Evolutionary conservation across 495 filamentous ascomycete genomes (phyloP), one percentile per base, ranked within the genome.

Genomic region (Immersiella caudata): DNA sequence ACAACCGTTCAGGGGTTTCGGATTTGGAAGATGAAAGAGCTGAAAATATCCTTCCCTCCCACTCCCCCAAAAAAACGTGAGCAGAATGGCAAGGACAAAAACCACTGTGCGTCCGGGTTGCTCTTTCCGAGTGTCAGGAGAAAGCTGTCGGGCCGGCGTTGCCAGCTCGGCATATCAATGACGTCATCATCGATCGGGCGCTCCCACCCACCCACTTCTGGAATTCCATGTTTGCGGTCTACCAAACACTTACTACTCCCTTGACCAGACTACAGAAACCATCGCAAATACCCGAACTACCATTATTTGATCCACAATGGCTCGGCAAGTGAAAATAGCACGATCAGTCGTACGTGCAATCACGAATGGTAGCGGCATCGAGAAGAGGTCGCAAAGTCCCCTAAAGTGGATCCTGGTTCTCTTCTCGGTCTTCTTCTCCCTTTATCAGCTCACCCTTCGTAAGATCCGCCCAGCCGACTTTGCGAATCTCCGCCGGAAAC

Each of bases 401-500:
- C 56, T 78, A 21, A 70, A 60, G 6, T 67, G 73, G 0, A 59
- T 79, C 6, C 55, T 79, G 20, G 66, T 70, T 0, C 62, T 79
- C 26, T 74, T 77, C 36, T 70, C 79, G 0, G 61, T 74, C 2
- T 61, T 82, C 40, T 81, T 82, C 57, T 71, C 75, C 0, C 55
- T 81, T 0, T 80, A 79, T 61, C 76, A 79, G 72, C 66, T 82
- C 1, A 58, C 67, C 1, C 75, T 81, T 22, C 67, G 67, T 8
- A 76, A 77, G 27, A 72, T 79, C n/a, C 79, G 74, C 14, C 76
- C 76, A 0, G 79, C 78, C 29, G 65, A 80, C 27, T 82, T 82
- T 51, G 65, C 70, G 0, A 78, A 71, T 24, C 69, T 78, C 3
- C 76, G 76, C 0, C 54, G 71, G 0, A 65, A 74, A 0, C 64